phyloP scores from a whole-genome alignment of 176 grass and related monocot genomes.

The Miscanthus lutarioriparius region DNA sequence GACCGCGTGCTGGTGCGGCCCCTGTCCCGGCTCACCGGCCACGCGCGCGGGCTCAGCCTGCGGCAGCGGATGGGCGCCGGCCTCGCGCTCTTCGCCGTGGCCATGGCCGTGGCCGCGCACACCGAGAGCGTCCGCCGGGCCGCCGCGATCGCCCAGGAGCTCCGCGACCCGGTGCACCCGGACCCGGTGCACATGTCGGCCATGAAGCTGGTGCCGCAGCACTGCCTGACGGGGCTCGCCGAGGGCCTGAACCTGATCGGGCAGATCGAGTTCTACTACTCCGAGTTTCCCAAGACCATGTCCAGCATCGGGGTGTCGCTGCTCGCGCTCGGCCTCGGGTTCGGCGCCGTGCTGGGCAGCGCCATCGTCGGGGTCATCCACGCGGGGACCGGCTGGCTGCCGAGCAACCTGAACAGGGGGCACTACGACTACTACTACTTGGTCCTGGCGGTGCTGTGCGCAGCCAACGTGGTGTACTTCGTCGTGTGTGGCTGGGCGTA shows the following conservation, averaged over 20 bases:
- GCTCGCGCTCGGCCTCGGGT: slow-evolving; percentile 45
- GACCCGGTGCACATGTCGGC: slow-evolving; percentile 53
- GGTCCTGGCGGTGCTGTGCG: slow-evolving; percentile 41
- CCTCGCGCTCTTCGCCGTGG: slow-evolving; percentile 36
- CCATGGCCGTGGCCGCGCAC: slow-evolving; percentile 45
- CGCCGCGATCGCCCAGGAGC: slow-evolving; percentile 31
- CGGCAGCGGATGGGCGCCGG: slow-evolving; percentile 68
- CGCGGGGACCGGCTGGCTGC: slow-evolving; percentile 50
- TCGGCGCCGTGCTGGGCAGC: slow-evolving; percentile 39
- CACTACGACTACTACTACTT: slow-evolving; percentile 75
- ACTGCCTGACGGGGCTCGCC: slow-evolving; percentile 56
- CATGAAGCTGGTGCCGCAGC: slow-evolving; percentile 62
- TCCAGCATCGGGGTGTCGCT: slow-evolving; percentile 67
- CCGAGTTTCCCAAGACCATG: slow-evolving; percentile 76
- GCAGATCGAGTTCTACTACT: slow-evolving; percentile 86
- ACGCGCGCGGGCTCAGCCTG: slow-evolving; percentile 55
- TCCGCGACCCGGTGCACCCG: slow-evolving; percentile 5
- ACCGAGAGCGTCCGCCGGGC: slow-evolving; percentile 43
- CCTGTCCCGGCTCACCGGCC: slow-evolving; percentile 50
- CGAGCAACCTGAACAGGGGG: slow-evolving; percentile 54
- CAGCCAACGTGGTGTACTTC: slow-evolving; percentile 50
- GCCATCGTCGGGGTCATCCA: slow-evolving; percentile 36
- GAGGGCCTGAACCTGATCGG: slow-evolving; percentile 62
- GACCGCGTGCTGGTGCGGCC: slow-evolving; percentile 52
- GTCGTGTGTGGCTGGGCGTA: slow-evolving; percentile 50